Evolutionary conservation across 2,329 filamentous ascomycete genomes (phyloP).

Genomic region (Colletotrichum shisoi): DNA sequence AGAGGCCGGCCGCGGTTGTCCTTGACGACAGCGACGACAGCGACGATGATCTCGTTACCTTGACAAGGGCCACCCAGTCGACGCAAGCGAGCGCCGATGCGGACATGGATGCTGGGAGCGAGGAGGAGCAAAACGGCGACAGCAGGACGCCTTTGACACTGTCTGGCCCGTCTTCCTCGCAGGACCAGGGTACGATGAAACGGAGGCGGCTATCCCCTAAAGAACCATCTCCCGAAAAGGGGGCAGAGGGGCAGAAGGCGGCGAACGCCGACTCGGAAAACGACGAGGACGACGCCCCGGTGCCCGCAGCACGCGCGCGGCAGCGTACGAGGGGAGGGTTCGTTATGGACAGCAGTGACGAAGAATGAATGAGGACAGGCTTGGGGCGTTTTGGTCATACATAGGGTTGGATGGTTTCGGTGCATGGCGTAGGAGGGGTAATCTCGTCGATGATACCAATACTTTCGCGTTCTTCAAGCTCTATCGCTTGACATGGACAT

Average conservation of each 20-base stretch:
- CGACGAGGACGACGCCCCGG: constrained; percentile 52
- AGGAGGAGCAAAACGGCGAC: constrained; percentile 8
- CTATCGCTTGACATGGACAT: too few relatives aligned
- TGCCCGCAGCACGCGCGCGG: constrained; percentile 50
- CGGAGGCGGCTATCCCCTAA: constrained; percentile 24
- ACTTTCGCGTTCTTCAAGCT: not conserved
- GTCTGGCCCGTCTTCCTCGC: constrained; percentile 31
- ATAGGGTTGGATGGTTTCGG: not conserved
- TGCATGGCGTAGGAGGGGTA: constrained; percentile 30
- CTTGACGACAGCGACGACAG: constrained; percentile 42
- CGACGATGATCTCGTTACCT: constrained; percentile 36
- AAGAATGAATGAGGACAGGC: constrained; percentile 49
- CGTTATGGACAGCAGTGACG: constrained; percentile 67
- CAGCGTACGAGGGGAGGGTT: constrained; percentile 62
- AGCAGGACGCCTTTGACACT: constrained; percentile 20
- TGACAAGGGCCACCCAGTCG: constrained; percentile 39
- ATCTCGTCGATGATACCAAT: constrained; percentile 15
- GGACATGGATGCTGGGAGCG: constrained; percentile 43
- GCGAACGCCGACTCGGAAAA: constrained; percentile 41
- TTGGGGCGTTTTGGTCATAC: constrained; percentile 19
- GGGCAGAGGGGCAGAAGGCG: constrained; percentile 36
- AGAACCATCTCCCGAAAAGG: constrained; percentile 7
- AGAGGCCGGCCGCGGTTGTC: constrained; percentile 44
- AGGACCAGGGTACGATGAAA: constrained; percentile 31
- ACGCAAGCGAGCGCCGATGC: constrained; percentile 40